phyloP scores from a whole-genome alignment of 768 basidiomycete species.

The Dioszegia aurantiaca region DNA sequence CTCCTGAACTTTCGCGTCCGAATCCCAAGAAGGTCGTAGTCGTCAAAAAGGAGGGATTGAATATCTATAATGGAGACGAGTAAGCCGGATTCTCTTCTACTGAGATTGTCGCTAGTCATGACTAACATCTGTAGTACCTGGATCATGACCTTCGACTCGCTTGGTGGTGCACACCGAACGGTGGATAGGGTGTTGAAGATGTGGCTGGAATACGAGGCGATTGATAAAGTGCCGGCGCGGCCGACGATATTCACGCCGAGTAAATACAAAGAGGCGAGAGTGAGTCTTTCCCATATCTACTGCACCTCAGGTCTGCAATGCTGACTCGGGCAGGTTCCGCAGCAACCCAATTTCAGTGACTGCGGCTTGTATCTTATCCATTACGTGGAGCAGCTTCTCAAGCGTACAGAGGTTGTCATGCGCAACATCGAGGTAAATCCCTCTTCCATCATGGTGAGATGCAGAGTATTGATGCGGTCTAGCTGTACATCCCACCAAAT shows the following conservation, averaged over 20 bases:
- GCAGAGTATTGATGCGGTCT: background rate
- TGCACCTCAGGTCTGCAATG: background rate
- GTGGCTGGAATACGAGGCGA: constrained; percentile 76
- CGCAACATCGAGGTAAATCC: constrained; percentile 55
- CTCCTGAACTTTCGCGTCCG: too few species aligned
- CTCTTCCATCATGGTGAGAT: background rate
- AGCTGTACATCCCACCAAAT: background rate
- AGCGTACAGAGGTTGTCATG: constrained; percentile 59
- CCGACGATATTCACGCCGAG: constrained; percentile 52
- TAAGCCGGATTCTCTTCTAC: background rate
- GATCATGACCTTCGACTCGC: constrained; percentile 86
- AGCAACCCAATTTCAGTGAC: constrained; percentile 83
- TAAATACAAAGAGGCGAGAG: constrained; percentile 59
- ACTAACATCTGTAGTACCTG: constrained; percentile 47
- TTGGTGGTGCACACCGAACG: constrained; percentile 68
- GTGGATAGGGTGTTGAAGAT: constrained; percentile 62
- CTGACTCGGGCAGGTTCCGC: constrained; percentile 64
- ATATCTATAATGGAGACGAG: constrained; percentile 15
- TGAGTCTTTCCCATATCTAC: constrained; percentile 51
- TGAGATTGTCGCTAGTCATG: background rate
- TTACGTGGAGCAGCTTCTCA: constrained; percentile 74
- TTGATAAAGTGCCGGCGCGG: constrained; percentile 61
- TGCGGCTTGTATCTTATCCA: constrained; percentile 91
- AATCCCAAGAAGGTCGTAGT: background rate
- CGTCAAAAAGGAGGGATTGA: background rate